Base-by-base conservation (phyloP, 495 filamentous ascomycete species). In the Bathelium albidoporum region DNA sequence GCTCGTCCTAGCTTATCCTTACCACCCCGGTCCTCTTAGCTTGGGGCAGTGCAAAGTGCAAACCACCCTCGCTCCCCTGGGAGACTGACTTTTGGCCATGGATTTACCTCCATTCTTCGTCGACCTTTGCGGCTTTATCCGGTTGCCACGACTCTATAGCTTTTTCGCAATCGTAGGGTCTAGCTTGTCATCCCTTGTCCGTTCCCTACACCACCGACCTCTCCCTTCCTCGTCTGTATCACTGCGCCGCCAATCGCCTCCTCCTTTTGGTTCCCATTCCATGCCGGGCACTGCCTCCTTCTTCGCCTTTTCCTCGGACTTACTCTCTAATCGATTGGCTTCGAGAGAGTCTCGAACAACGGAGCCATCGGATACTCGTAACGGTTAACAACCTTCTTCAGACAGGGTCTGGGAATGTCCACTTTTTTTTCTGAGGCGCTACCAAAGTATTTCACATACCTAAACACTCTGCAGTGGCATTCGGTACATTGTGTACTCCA, bases 271-370 rank as follows among this genome's bases (percentile, higher is more conserved):
- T 29, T 49, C 44, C 24, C 49, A n/a, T 28, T 55, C 29, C 49
- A 55, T 55, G 49, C 24, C 49, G 20, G 49, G 49, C 49, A 55
- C 49, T 10, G 49, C 49, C 49, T 55, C 49, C 20, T n/a, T 55
- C 20, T 29, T 55, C 24, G 49, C 49, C 49, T 20, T 24, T 55
- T 55, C 49, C 22, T 20, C 24, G 24, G 49, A 55, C 9, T 28
- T 55, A 9, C 49, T 28, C 49, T 9, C 26, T 55, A n/a, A 29
- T 29, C n/a, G 10, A 29, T 26, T 16, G 20, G 16, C 9, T 20
- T n/a, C 24, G 11, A 20, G 49, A 55, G 24, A 2, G 20, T 20
- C n/a, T 55, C 22, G 49, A 26, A 55, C 49, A 24, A 7, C 24
- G 49, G 24, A 55, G 22, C 9, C 5, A 29, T 29, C 20, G 49